Percentiles rank a stretch among this genome's conserved stretches.
Evolutionary conservation across 495 filamentous ascomycete species (phyloP).

Genomic region (Echria macrotheca): DNA sequence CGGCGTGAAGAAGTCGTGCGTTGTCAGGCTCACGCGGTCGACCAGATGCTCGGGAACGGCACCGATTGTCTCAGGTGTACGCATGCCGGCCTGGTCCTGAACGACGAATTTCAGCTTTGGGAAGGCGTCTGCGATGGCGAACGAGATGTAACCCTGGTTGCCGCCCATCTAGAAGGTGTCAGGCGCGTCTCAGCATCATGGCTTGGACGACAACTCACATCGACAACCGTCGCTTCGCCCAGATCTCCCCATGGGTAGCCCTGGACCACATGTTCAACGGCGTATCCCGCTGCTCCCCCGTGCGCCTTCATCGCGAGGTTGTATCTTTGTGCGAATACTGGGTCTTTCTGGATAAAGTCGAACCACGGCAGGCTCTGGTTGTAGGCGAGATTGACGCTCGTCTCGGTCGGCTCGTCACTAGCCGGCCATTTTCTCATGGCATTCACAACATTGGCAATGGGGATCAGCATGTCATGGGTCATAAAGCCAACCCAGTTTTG

Average conservation of each 20-base stretch:
- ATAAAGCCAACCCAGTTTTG: conserved; percentile 36
- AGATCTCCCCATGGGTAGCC: conserved; percentile 25
- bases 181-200: no score
- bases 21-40: conserved; percentile 20
- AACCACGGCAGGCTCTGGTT: conserved; percentile 31
- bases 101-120: conserved; percentile 22
- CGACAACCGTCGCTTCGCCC: conserved; percentile 15
- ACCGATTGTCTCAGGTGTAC: conserved; percentile 17
- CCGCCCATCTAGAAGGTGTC: conserved; percentile 25
- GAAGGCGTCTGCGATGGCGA: conserved; percentile 20
- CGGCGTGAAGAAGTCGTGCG: conserved; percentile 48
- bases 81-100: conserved; percentile 23
- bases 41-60: conserved; percentile 17
- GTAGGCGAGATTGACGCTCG: conserved; percentile 36
- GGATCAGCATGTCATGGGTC: conserved; percentile 33
- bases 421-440: conserved; percentile 29
- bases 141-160: conserved; percentile 23
- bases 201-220: conserved; percentile 9
- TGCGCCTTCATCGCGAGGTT: conserved; percentile 24
- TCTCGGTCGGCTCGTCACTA: conserved; percentile 32
- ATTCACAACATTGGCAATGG: conserved; percentile 18
- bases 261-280: conserved; percentile 12
- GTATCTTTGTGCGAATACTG: conserved; percentile 16
- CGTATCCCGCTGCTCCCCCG: conserved; percentile 18
- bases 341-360: conserved; percentile 22